Conservation (phyloP, 805 yeast species). For the Wickerhamia fluorescens region DNA sequence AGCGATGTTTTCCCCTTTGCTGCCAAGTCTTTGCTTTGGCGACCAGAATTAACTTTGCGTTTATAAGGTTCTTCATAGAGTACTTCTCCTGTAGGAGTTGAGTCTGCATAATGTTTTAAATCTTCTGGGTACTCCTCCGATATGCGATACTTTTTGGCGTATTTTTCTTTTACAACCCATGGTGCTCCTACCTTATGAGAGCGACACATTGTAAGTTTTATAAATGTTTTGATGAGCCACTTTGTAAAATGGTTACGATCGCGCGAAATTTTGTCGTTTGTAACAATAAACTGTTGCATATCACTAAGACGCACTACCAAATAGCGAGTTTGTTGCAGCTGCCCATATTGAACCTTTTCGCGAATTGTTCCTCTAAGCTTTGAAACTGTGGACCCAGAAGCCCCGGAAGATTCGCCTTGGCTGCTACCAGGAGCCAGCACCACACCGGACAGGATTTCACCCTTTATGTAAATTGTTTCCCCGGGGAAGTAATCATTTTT, state of each 20-base stretch:
- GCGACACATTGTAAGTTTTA: slow-evolving; percentile 70
- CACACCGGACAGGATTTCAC: slow-evolving; percentile 5
- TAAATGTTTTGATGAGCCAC: slow-evolving; percentile 81
- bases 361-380: slow-evolving; percentile 57
- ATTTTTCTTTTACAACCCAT: slow-evolving; percentile 83
- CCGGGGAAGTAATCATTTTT: slow-evolving; percentile 88
- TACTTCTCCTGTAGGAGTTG: slow-evolving; percentile 27
- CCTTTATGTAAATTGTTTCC: slow-evolving; percentile 63
- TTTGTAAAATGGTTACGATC: slow-evolving; percentile 87
- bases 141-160: slow-evolving; percentile 63
- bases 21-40: neutral
- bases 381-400: slow-evolving; percentile 3
- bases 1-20: too few relatives aligned
- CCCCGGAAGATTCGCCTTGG: neutral
- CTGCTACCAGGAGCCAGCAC: neutral
- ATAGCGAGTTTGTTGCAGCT: slow-evolving; percentile 45
- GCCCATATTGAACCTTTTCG: slow-evolving; percentile 78
- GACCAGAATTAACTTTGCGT: neutral
- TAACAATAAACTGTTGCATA: slow-evolving; percentile 57
- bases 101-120: slow-evolving; percentile 32
- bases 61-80: slow-evolving; percentile 11
- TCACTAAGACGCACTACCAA: slow-evolving; percentile 55
- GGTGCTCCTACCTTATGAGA: slow-evolving; percentile 88
- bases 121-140: slow-evolving; percentile 53
- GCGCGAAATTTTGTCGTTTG: slow-evolving; percentile 65